Conservation (phyloP, 106 monocot genomes). For the Allium fistulosum region DNA sequence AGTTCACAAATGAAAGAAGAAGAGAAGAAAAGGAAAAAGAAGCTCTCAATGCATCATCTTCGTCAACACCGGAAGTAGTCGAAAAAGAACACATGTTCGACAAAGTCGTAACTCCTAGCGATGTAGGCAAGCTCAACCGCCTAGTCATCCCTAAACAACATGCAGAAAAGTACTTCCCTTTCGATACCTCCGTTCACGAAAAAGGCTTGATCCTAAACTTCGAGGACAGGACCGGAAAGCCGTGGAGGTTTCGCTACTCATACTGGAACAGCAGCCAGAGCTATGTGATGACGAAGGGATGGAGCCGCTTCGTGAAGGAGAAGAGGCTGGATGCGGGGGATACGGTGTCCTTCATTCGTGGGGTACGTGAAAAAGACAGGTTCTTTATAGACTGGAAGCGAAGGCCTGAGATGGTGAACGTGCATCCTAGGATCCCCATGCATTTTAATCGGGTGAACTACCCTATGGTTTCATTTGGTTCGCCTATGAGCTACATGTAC, state of each 20-base stretch:
- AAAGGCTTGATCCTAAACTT: constrained; percentile 63
- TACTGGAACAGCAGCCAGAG: constrained; percentile 98
- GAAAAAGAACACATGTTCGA: constrained; percentile 64
- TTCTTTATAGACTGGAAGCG: constrained; percentile 87
- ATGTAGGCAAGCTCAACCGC: constrained; percentile 58
- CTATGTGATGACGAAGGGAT: constrained; percentile 76
- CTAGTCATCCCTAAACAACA: constrained; percentile 61
- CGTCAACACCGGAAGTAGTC: not conserved
- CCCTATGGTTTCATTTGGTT: constrained; percentile 1
- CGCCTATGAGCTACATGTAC: not conserved
- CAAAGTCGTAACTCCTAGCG: constrained; percentile 56
- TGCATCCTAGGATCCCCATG: constrained; percentile 4
- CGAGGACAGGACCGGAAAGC: constrained; percentile 72
- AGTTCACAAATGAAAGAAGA: not conserved
- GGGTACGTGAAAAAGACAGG: constrained; percentile 18
- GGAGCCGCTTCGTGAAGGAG: constrained; percentile 50
- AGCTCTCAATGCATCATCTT: not conserved
- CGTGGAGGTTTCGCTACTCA: constrained; percentile 88
- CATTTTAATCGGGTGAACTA: not conserved
- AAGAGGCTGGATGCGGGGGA: constrained; percentile 45
- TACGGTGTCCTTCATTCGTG: constrained; percentile 38
- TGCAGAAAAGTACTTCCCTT: constrained; percentile 55
- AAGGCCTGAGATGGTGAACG: constrained; percentile 18
- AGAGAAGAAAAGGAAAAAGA: not conserved
- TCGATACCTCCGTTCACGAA: constrained; percentile 28